Conservation (phyloP, 1,139 yeast genomes). For the Kluyveromyces sp. region DNA sequence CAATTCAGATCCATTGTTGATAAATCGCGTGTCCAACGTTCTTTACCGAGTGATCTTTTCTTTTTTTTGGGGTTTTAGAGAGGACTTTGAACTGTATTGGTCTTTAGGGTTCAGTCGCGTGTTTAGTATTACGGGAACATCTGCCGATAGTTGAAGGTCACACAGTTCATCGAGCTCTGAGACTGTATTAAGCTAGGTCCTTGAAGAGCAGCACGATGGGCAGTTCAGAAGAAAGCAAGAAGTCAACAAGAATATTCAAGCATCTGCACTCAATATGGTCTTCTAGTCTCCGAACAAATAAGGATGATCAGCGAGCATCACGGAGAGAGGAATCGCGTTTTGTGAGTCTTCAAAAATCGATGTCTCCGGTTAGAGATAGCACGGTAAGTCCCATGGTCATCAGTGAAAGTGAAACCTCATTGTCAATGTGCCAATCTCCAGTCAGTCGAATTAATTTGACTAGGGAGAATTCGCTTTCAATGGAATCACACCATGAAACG, state of each 20-base stretch:
- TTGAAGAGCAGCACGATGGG: background rate
- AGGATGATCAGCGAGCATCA: background rate
- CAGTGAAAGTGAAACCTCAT: background rate
- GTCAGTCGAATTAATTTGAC: background rate
- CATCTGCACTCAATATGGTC: slow-evolving; percentile 5
- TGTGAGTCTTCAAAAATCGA: background rate
- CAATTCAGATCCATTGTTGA: too few species aligned
- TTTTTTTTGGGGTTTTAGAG: too few species aligned
- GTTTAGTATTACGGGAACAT: too few species aligned
- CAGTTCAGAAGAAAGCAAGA: background rate
- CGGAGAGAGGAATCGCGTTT: background rate
- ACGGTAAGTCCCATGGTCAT: background rate
- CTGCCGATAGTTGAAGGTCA: too few species aligned
- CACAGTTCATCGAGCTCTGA: too few species aligned
- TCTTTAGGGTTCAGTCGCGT: too few species aligned
- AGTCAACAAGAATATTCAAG: slow-evolving; percentile 1
- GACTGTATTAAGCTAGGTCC: too few species aligned
- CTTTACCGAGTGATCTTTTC: too few species aligned
- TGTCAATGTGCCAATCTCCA: slow-evolving; percentile 4
- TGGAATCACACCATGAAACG: background rate
- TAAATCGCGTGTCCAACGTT: too few species aligned
- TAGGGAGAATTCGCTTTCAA: slow-evolving; percentile 4
- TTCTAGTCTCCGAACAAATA: slow-evolving; percentile 1
- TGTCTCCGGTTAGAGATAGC: background rate
- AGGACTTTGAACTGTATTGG: too few species aligned